These are phyloP conservation scores for Physcia stellaris DNA, from an alignment of 495 filamentous ascomycete genomes.

Conservation along the genomic window DNA sequence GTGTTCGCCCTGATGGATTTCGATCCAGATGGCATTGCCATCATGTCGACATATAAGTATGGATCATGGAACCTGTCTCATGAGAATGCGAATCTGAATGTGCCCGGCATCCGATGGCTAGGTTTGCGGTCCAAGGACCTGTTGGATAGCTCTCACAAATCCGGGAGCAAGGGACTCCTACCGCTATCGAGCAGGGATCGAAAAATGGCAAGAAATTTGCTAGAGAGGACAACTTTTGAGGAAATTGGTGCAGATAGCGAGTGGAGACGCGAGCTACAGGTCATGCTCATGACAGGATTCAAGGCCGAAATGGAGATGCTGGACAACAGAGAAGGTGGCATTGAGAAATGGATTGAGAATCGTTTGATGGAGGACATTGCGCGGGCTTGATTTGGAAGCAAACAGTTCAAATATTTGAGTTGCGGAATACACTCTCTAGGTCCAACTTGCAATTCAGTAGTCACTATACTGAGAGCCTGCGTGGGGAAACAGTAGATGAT, in stretches of 20 bases:
- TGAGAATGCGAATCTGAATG: slow-evolving; percentile 45
- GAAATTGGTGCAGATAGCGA: slow-evolving; percentile 35
- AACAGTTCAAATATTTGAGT: no score
- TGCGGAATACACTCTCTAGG: no score
- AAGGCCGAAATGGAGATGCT: slow-evolving; percentile 88
- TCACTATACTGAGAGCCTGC: no score
- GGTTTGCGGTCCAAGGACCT: slow-evolving; percentile 56
- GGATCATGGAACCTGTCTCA: slow-evolving; percentile 64
- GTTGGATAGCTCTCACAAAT: slow-evolving; percentile 13
- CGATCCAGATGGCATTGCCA: slow-evolving; percentile 72
- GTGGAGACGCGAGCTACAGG: slow-evolving; percentile 57
- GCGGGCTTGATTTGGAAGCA: no score
- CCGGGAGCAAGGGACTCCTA: slow-evolving; percentile 29
- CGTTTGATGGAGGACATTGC: no score
- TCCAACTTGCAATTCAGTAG: no score
- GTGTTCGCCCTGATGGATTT: slow-evolving; percentile 67
- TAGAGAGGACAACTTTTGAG: slow-evolving; percentile 39
- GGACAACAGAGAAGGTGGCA: slow-evolving; percentile 41
- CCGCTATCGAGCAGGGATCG: slow-evolving; percentile 50
- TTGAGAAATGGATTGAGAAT: slow-evolving; percentile 52
- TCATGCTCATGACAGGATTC: slow-evolving; percentile 72
- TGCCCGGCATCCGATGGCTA: slow-evolving; percentile 54
- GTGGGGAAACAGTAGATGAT: no score
- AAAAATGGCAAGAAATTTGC: slow-evolving; percentile 50
- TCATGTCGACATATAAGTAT: slow-evolving; percentile 75